Evolutionary conservation across 371 early-diverging fungal genomes (phyloP), one percentile per base, ranked within the genome.

Genomic region (Chytridium lagenaria): DNA sequence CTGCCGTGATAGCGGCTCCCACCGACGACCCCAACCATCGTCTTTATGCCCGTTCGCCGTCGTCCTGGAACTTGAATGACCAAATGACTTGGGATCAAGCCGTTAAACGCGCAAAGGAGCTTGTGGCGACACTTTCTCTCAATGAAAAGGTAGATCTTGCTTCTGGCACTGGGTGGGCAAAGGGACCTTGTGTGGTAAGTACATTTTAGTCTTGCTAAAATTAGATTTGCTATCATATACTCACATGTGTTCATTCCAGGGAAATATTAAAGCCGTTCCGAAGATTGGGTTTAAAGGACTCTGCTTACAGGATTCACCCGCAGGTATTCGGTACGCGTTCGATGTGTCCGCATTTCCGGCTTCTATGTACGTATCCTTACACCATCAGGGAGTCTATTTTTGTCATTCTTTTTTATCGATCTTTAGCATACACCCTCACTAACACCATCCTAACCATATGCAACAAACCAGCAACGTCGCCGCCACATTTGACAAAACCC

Each of bases 301-400:
- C 7, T 90, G 90, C 75, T 68, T 90, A 31, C 88, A 85, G 70
- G 87, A 89, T 77, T 78, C 83, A 2, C 89, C 88, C 23, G 68
- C 83, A 1, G 90, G 89, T 49, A 74, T 86, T 36, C 83, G 86
- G 1, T 84, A 72, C 40, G 78, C 80, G 0, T 67, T 71, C 49
- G 75, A 78, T 40, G 79, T 78, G 23, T 82, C 86, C 31, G 85
- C 84, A 0, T 87, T 88, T 69, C 85, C 87, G 1, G 72, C 86
- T 16, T 84, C 83, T 30, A 31, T 63, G 71, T 55, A 28, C 10
- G 55, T 15, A 55, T 16, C n/a, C n/a, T n/a, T n/a, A n/a, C n/a
- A n/a, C n/a, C n/a, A n/a, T n/a, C n/a, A n/a, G n/a, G n/a, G n/a
- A n/a, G n/a, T n/a, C n/a, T n/a, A n/a, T n/a, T n/a, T n/a, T n/a